Evolutionary conservation across 805 yeast genomes (phyloP).

Genomic region (Crinitomyces ghanaensis): DNA sequence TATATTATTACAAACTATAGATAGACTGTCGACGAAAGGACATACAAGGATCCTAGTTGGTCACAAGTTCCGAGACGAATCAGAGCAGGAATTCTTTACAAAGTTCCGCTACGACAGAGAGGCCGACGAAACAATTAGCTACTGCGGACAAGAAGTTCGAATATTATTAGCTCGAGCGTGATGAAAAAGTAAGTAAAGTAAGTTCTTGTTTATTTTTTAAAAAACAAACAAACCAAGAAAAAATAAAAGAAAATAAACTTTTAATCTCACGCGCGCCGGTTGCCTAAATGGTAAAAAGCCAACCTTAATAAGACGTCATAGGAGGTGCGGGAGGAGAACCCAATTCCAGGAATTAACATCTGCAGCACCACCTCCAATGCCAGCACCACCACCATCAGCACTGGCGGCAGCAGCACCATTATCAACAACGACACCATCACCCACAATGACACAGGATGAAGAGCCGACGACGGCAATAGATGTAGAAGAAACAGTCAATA

Average conservation of each 20-base stretch:
- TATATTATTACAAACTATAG: slow-evolving; percentile 24
- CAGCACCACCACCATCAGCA: too few relatives aligned
- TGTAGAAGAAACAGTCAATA: slow-evolving; percentile 17
- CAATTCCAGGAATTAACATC: too few relatives aligned
- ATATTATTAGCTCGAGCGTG: slow-evolving; percentile 6
- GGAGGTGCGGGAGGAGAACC: too few relatives aligned
- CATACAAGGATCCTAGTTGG: slow-evolving; percentile 20
- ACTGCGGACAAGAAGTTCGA: slow-evolving; percentile 8
- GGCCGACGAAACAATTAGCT: slow-evolving; percentile 4
- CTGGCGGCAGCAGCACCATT: too few relatives aligned
- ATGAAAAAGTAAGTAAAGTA: background rate
- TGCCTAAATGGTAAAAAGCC: too few relatives aligned
- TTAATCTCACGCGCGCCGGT: too few relatives aligned
- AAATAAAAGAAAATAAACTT: slow-evolving; percentile 1
- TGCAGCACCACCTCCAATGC: too few relatives aligned
- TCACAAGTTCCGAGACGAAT: slow-evolving; percentile 23
- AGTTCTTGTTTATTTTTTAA: background rate
- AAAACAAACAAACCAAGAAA: background rate
- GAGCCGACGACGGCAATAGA: too few relatives aligned
- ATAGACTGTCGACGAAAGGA: slow-evolving; percentile 4
- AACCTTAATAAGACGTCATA: too few relatives aligned
- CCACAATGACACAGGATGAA: too few relatives aligned
- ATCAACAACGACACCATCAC: too few relatives aligned
- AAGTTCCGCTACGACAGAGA: slow-evolving; percentile 4
- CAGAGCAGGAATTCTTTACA: slow-evolving; percentile 14